phyloP scores from a whole-genome alignment of 140 eudicot genomes.

The Cichorium intybus region DNA sequence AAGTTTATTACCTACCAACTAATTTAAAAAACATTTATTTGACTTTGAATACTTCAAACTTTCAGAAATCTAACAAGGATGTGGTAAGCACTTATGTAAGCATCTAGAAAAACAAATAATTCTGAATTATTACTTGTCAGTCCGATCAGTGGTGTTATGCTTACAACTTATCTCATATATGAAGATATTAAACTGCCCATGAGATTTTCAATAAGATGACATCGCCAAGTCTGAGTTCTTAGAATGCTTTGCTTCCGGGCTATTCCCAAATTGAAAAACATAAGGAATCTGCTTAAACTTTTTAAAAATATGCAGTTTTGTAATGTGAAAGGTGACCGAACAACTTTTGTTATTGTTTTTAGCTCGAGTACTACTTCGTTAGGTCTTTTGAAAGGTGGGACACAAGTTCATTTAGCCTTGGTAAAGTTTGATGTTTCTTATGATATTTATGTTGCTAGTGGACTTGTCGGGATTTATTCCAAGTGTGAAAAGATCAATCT shows the following conservation, averaged over 20 bases:
- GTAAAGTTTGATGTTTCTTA: slow-evolving; percentile 37
- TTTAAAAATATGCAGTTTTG: slow-evolving; percentile 79
- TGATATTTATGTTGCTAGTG: slow-evolving; percentile 72
- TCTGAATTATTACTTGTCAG: too few species aligned
- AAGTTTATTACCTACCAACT: too few species aligned
- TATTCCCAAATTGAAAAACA: slow-evolving; percentile 57
- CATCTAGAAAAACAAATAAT: too few species aligned
- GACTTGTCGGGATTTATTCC: slow-evolving; percentile 66
- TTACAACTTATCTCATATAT: too few species aligned
- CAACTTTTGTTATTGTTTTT: slow-evolving; percentile 62
- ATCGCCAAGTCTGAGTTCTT: slow-evolving; percentile 55
- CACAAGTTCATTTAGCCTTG: slow-evolving; percentile 57
- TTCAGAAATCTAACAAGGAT: too few species aligned
- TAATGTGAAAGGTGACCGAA: slow-evolving; percentile 52
- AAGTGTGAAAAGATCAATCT: slow-evolving; percentile 46
- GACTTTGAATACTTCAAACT: too few species aligned
- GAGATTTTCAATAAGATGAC: slow-evolving; percentile 54
- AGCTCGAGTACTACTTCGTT: slow-evolving; percentile 64
- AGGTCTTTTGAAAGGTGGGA: slow-evolving; percentile 62
- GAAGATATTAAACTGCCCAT: slow-evolving; percentile 47
- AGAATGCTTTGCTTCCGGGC: slow-evolving; percentile 82
- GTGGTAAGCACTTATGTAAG: too few species aligned
- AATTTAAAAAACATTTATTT: too few species aligned
- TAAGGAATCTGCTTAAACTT: slow-evolving; percentile 49
- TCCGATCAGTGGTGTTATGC: too few species aligned